Base-by-base conservation (phyloP, 2,329 filamentous ascomycete species). In the Diplodia mutila region DNA sequence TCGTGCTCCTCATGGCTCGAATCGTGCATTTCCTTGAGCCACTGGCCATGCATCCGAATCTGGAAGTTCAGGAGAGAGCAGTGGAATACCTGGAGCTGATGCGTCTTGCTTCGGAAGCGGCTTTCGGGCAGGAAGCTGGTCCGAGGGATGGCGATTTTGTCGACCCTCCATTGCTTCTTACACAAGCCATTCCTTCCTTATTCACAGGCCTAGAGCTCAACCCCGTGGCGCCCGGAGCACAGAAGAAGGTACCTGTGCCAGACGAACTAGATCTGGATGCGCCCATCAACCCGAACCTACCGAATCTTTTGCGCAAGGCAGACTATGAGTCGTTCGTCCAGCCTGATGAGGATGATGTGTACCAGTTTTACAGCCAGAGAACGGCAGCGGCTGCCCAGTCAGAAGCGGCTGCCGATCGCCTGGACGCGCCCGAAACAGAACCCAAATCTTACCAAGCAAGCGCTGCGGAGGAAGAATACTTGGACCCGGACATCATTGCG, bases 41-140 rank as follows among this genome's bases (percentile, higher is more conserved):
- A 0, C 80, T 98, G 18, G 88, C 89, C 0, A 84, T 90, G 49
- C 93, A 98, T 76, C 94, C 94, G 0, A 92, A 89, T 73, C 84
- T 99, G 1, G 95, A 99, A 76, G 93, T 99, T 3, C 95, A 99
- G 79, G 95, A 98, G 78, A 88, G 95, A 67, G 91, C 94, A 3
- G 94, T 97, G 1, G 94, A 97, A 75, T 96, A 97, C 73, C 86
- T 93, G 0, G 95, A 99, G 76, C 84, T 98, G 14, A 87, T 98
- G 74, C 93, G 93, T 68, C 84, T 99, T 53, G 93, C 92, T 2
- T 89, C 89, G 1, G 95, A 99, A 80, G 93, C 94, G 16, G 87
- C 87, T 3, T 86, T 89, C 9, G 88, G 85, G 1, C 91, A 94
- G 69, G 84, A 86, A 12, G 81, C 86, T 25, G 76, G 77, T 9